Base-by-base conservation (phyloP, 768 basidiomycete genomes). In the Suillus weaverae region DNA sequence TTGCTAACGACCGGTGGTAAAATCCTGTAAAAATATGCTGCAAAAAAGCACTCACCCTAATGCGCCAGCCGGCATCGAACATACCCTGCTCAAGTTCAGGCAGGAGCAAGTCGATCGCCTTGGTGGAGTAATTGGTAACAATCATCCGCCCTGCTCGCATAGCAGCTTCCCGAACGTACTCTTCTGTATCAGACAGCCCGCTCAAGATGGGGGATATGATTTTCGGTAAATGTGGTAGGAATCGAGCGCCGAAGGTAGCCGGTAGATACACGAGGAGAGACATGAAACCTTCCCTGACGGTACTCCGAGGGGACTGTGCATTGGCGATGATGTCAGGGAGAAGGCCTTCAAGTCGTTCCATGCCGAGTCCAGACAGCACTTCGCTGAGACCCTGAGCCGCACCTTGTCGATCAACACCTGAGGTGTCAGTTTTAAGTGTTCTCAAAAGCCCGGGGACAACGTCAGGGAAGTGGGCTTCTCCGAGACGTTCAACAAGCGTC, bases 111-210 rank as follows among this genome's bases (percentile, higher is more conserved):
- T 99, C 97, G 63, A 99, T 94, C 6, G 97, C 97, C 73, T 88
- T 92, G 72, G 70, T 86, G 13, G 95, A 91, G 80, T 99, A 98
- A 75, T 96, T 97, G 64, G 88, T 90, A 68, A 99, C 92, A 68
- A 99, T 90, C 95, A 99, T 99, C 67, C 97, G 84, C 64, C 97
- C 96, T n/a, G 97, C 96, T 41, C 94, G 87, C 96, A 99, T 98
- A 5, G 97, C 95, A 13, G 97, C 96, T 67, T 99, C 96, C 32
- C 97, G 85, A 11, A 99, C 97, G 72, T 91, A 95, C 79, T 98
- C 97, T 70, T 97, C 96, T 8, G 88, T 81, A 72, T 99, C 97
- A 0, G 97, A 90, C 43, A 99, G 80, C 67, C 97, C 97, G 53
- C 87, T 87, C 39, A 99, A 83, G 68, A 99, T 97, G 0, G 97